Conservation (phyloP, 2,329 filamentous ascomycete genomes). For the Fonsecaea multimorphosa region DNA sequence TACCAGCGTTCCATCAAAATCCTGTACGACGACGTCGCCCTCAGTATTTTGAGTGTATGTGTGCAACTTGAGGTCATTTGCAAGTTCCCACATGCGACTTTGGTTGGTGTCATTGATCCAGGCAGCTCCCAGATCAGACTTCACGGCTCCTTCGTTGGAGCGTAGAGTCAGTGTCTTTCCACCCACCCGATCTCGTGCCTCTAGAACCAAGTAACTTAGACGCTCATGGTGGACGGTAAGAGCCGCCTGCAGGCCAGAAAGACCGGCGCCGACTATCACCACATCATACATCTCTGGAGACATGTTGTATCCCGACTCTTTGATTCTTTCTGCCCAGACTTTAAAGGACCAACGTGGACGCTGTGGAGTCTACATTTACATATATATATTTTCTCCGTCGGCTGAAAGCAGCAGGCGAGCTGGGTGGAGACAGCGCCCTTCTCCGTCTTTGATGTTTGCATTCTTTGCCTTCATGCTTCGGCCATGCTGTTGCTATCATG, state of each 20-base stretch:
- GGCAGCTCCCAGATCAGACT: constrained; percentile 46
- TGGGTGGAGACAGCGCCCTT: constrained; percentile 2
- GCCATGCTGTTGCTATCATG: background rate
- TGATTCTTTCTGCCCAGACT: background rate
- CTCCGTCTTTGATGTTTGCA: background rate
- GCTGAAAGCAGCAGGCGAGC: background rate
- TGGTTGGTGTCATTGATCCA: constrained; percentile 52
- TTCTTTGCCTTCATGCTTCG: background rate
- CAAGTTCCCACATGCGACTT: constrained; percentile 42
- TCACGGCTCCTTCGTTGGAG: constrained; percentile 40
- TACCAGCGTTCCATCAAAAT: constrained; percentile 37
- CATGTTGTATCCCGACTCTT: constrained; percentile 5
- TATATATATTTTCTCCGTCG: background rate
- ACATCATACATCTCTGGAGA: constrained; percentile 26
- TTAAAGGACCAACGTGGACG: background rate
- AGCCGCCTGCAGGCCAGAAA: constrained; percentile 50
- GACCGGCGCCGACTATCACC: constrained; percentile 56
- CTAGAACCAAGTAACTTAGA: constrained; percentile 54
- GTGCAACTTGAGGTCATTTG: constrained; percentile 41
- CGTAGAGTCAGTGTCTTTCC: constrained; percentile 57
- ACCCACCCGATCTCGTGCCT: constrained; percentile 58
- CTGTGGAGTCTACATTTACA: background rate
- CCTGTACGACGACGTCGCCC: constrained; percentile 44
- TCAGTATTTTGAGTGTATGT: constrained; percentile 44
- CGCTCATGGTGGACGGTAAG: constrained; percentile 46